Evolutionary conservation across 352 stramenopile genomes (phyloP), one percentile per base, ranked within the genome.

Genomic region (Pythium utonaiense): DNA sequence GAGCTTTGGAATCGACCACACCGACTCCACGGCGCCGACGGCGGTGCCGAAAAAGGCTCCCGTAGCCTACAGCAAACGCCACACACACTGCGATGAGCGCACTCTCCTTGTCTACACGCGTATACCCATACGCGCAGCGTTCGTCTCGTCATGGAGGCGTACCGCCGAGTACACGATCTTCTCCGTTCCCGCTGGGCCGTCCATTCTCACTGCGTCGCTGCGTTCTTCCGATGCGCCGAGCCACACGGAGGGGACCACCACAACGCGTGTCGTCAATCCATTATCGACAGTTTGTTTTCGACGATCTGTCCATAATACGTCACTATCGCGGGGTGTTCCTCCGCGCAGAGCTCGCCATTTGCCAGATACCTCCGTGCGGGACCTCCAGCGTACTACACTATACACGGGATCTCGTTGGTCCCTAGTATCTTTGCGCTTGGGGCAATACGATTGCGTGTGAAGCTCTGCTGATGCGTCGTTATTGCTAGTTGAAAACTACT

Each of bases 401-500:
- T 51, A 33, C n/a, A n/a, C n/a, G 6, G 6, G n/a, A 1, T 6
- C 12, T 16, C 0, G 0, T 14, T 33, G 27, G 21, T 13, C 13
- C 13, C 0, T 8, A 0, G 3, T 53, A 93, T 95, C 86, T 95
- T 95, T 95, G 86, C 84, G 86, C 86, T 94, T 95, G 86, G 86
- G 86, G 86, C 86, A 95, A 95, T 86, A 96, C 86, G 86, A 93
- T 88, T 86, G 86, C 82, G 83, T 86, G 84, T 96, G 86, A 96
- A 94, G 86, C 84, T 94, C 64, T 93, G 86, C 86, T 94, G 86
- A 96, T 93, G 83, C 84, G 86, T 96, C 86, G 86, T 96, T 85
- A 93, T 96, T 96, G 86, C 86, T 96, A 96, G 84, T 96, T 96
- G 86, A 93, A 96, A 96, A 96, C 86, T 96, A 96, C 82, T 96